phyloP scores from a whole-genome alignment of 2,329 filamentous ascomycete genomes.

The Penicillium sp. region DNA sequence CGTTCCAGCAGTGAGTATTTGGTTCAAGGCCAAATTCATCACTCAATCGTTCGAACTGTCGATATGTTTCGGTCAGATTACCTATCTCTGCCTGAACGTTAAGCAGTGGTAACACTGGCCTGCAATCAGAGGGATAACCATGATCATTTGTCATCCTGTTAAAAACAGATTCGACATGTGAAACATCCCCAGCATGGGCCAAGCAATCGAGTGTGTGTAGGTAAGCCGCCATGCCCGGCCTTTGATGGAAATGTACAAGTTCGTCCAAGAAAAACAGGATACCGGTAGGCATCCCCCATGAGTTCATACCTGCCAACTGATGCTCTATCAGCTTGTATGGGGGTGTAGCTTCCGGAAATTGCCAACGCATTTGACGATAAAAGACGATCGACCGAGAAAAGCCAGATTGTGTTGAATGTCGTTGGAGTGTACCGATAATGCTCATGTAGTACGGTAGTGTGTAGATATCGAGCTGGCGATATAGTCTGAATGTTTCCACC shows the following conservation, averaged over 20 bases:
- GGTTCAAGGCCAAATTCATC: constrained; percentile 61
- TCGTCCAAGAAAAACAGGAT: constrained; percentile 49
- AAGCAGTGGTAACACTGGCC: constrained; percentile 61
- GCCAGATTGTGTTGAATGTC: constrained; percentile 30
- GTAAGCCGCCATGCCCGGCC: constrained; percentile 39
- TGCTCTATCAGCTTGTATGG: constrained; percentile 25
- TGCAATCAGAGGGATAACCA: constrained; percentile 36
- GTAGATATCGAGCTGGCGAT: constrained; percentile 28
- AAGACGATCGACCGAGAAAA: constrained; percentile 40
- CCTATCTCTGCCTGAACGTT: constrained; percentile 72
- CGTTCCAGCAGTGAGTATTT: constrained; percentile 71
- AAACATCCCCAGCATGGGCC: constrained; percentile 52
- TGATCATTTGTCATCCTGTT: constrained; percentile 44
- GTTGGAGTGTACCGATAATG: constrained; percentile 35
- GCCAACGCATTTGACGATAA: constrained; percentile 47
- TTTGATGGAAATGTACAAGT: constrained; percentile 36
- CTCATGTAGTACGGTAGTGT: constrained; percentile 30
- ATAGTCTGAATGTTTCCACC: constrained; percentile 33
- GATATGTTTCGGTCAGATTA: constrained; percentile 62
- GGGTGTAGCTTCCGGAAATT: constrained; percentile 27
- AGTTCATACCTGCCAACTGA: constrained; percentile 31
- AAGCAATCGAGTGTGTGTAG: constrained; percentile 45
- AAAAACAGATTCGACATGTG: constrained; percentile 51
- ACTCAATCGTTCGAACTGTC: constrained; percentile 66
- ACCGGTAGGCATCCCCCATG: constrained; percentile 38